Percentiles rank a stretch among this genome's conserved stretches.
phyloP scores from a whole-genome alignment of 306 rosid species.

The Cucurbita maxima region DNA sequence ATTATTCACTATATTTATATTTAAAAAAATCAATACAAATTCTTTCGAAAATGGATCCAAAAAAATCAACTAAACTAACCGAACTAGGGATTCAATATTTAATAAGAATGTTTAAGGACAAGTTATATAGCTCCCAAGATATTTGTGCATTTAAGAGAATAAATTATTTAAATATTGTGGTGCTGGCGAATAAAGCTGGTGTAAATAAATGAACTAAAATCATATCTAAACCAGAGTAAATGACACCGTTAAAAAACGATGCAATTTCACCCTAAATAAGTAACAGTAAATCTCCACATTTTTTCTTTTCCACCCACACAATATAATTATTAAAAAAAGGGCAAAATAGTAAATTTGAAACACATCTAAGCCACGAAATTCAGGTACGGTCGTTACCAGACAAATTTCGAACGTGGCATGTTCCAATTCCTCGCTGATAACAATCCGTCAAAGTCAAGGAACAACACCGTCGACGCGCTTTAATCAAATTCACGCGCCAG shows the following conservation, averaged over 20 bases:
- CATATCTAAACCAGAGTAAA: too few relatives aligned
- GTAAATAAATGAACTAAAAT: too few relatives aligned
- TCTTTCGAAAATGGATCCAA: too few relatives aligned
- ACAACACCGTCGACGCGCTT: constrained; percentile 1
- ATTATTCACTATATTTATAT: too few relatives aligned
- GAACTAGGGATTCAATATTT: too few relatives aligned
- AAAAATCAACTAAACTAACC: too few relatives aligned
- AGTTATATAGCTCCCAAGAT: too few relatives aligned
- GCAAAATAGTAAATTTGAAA: background rate
- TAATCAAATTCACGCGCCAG: background rate
- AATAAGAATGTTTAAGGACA: too few relatives aligned
- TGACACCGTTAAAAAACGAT: too few relatives aligned
- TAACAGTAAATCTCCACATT: background rate
- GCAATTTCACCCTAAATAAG: background rate
- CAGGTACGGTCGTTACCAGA: background rate
- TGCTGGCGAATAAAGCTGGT: fast-evolving
- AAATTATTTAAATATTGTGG: too few relatives aligned
- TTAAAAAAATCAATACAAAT: too few relatives aligned
- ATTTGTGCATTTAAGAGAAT: too few relatives aligned
- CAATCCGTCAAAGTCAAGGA: background rate
- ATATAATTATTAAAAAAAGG: background rate
- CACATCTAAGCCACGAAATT: background rate
- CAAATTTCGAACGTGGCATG: background rate
- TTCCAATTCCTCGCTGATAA: background rate
- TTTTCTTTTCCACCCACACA: background rate